Base-by-base conservation (phyloP, 75 land plant species). In the Sequoia sempervirens region DNA sequence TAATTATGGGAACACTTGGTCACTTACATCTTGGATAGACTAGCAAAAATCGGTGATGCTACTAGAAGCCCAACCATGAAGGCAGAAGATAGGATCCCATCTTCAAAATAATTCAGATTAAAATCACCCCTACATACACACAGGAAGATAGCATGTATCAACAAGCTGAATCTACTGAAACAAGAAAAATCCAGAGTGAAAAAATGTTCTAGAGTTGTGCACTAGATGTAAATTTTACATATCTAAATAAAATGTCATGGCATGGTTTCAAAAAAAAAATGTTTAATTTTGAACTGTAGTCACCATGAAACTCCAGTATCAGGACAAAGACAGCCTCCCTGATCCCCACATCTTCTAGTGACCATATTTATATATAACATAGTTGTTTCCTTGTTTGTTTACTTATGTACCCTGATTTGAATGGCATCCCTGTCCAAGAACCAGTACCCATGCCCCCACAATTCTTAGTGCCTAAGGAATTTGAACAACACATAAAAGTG, bases 31-130 rank as follows among this genome's bases (percentile, higher is more conserved):
- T 93, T 96, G 81, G 99, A 92, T 46, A 93, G 88, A 32, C 96
- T 86, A 38, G 99, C 99, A 93, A 98, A 98, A 81, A 96, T 90
- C 40, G 99, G 99, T 36, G 98, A 98, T 81, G 97, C 90, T 58
- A 93, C 82, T 52, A 98, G 82, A 37, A 98, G 95, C 81, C 99
- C 99, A 87, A 96, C 95, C 99, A 98, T 96, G 56, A 98, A 98
- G 17, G 99, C 98, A 82, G 99, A 98, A 20, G 99, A 93, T 56
- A 98, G 80, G 68, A 96, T 81, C 20, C 99, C 99, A 93, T 98
- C 99, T 87, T 98, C 84, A 85, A 98, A 98, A 81, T 98, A 86
- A 76, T 79, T 90, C 86, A 98, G 80, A 83, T 91, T 85, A 85
- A 98, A 98, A 36, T 91, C 93, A 12, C 98, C 98, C 90, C 99